A percentile compares a stretch with the other conserved stretches of the same genome.
Conservation (phyloP, 2,329 filamentous ascomycete species). For the Arthrobotrys pseudoclavata region DNA sequence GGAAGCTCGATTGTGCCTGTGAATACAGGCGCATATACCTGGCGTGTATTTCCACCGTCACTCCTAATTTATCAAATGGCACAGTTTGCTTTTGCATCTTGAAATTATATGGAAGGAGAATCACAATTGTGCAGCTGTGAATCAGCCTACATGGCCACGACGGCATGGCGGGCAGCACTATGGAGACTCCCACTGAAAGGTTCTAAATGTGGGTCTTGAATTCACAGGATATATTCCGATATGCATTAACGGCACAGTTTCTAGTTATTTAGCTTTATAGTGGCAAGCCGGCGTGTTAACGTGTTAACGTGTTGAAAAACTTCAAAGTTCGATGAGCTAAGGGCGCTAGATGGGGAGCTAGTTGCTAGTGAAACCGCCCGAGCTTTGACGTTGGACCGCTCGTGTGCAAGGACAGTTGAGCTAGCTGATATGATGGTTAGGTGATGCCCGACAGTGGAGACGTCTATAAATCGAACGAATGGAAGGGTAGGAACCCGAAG, state of each 20-base stretch:
- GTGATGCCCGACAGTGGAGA: not conserved
- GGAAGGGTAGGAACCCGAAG: not conserved
- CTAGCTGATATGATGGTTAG: not conserved
- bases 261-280: not conserved
- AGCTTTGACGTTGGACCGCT: constrained; percentile 19
- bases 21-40: constrained; percentile 2
- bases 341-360: constrained; percentile 17
- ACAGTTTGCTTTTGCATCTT: not conserved
- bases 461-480: not conserved
- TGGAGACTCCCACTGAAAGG: constrained; percentile 6
- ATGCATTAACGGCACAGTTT: constrained; percentile 24
- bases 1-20: constrained; percentile 22
- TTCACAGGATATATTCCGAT: constrained; percentile 25
- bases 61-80: constrained; percentile 1
- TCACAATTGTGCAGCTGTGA: constrained; percentile 26
- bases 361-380: constrained; percentile 14
- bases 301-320: not conserved
- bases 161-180: constrained; percentile 24
- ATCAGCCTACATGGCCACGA: constrained; percentile 24
- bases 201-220: constrained; percentile 29
- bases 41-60: constrained; percentile 27
- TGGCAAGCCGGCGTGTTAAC: constrained; percentile 11
- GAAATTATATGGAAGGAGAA: constrained; percentile 10
- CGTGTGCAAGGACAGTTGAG: not conserved
- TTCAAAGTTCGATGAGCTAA: not conserved